Base-by-base conservation (phyloP, 2,329 filamentous ascomycete genomes). In the Cyanodermella asteris region DNA sequence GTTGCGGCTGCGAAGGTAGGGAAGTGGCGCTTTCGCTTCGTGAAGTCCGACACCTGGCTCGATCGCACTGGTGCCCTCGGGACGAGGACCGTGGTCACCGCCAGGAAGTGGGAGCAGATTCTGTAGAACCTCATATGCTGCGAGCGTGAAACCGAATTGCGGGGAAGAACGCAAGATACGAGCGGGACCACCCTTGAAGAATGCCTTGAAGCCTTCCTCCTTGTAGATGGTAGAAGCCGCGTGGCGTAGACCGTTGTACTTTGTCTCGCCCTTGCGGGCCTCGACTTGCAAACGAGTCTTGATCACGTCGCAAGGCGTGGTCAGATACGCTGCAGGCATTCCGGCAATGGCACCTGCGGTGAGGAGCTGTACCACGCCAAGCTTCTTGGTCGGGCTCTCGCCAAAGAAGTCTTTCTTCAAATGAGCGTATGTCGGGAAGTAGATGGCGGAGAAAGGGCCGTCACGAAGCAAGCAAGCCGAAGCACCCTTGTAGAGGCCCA, bases 251-350 rank as follows among this genome's bases (percentile, higher is more conserved):
- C 76, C 77, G 20, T 67, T 87, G 60, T 97, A 97, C 24, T 63
- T 61, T 4, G 72, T 72, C 41, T 97, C 84, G 34, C 87, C 87
- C 60, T 94, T 94, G 36, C 87, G 75, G 13, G 84, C 82, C 51
- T 97, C 87, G 30, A 97, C 87, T 50, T 97, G 87, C 31, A 97
- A 63, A 46, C 87, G 75, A 3, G 87, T 97, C 64, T 97, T 97
- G 71, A 97, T 94, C 33, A 97, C 87, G 44, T 97, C 87, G 56
- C 77, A 93, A 0, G 87, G 87, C 2, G 87, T 97, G 13, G 87
- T 97, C 33, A 97, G 62, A 55, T 97, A 97, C 6, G 77, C 77
- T 5, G 77, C 77, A 5, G 77, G 77, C 75, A 87, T 87, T 52
- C 77, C 77, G 16, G 77, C 77, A 35, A 97, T 93, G 31, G 87